These are phyloP conservation scores for Meira nashicola DNA, from an alignment of 1,284 basidiomycete species.

Conservation along the genomic window DNA sequence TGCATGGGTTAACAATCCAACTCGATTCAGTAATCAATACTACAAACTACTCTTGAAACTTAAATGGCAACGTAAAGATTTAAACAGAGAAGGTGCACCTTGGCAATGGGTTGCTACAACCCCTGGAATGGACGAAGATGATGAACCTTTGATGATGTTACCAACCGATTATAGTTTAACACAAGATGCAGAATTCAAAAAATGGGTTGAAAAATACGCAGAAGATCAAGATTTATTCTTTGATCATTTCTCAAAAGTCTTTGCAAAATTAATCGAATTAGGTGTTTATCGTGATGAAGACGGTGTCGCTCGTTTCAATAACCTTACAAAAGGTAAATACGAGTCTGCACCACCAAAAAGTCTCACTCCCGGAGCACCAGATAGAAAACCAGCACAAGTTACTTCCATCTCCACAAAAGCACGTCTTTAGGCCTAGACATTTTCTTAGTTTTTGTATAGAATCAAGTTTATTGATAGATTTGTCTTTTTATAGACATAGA, in stretches of 20 bases:
- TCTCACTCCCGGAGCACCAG: conserved; percentile 18
- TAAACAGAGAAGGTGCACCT: conserved; percentile 12
- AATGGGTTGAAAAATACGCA: conserved; percentile 55
- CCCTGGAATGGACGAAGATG: conserved; percentile 50
- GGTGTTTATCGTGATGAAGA: conserved; percentile 51
- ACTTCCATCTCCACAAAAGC: too few relatives aligned
- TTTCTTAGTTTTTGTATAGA: too few relatives aligned
- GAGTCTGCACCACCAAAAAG: conserved; percentile 48
- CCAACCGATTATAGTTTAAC: conserved; percentile 54
- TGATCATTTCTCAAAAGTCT: conserved; percentile 57
- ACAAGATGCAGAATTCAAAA: conserved; percentile 46
- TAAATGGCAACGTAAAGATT: conserved; percentile 56
- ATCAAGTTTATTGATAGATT: too few relatives aligned
- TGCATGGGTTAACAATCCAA: conserved; percentile 51
- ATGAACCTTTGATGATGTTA: conserved; percentile 59
- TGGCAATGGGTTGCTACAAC: conserved; percentile 47
- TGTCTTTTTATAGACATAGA: too few relatives aligned
- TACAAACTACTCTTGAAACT: conserved; percentile 55
- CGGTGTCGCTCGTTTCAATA: conserved; percentile 45
- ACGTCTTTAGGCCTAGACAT: too few relatives aligned
- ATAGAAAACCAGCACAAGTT: too few relatives aligned
- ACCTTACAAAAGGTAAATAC: conserved; percentile 42
- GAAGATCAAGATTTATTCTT: conserved; percentile 60
- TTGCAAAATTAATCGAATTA: conserved; percentile 52
- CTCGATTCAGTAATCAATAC: conserved; percentile 47